Evolutionary conservation across 1,139 yeast species (phyloP), one percentile per base, ranked within the genome.

Genomic region (Lodderomyces orthopsilosis): DNA sequence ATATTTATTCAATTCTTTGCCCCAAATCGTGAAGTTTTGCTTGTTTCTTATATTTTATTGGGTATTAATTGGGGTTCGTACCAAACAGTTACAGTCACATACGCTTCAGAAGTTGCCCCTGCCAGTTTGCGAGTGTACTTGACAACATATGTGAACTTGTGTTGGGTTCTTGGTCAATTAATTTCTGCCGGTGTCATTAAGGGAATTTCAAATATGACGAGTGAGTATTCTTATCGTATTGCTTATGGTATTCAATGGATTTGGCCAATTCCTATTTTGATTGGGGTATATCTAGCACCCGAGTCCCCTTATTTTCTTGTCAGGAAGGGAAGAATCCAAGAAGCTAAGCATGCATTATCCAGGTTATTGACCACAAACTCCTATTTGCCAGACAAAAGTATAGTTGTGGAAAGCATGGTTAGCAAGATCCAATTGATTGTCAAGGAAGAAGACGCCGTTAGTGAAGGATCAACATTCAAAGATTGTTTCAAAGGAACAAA

Each of bases 11-110:
- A 69, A 41, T 75, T 75, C 54, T 77, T 75, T 56, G 74, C 81
- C 17, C 61, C 65, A n/a, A 60, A 59, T 49, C 53, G 68, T 23
- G 61, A 57, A 9, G 65, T 70, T 47, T 61, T 76, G 46, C 60
- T 70, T 33, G 70, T 66, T 23, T 77, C 79, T 40, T 77, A 75
- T 51, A 52, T 75, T 32, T 56, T 75, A 15, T 62, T 69, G 50
- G 81, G 81, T 47, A 47, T 77, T 26, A 70, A 73, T 19, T 77
- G 81, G 81, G 82, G 83, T 47, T 68, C 71, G 34, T 72, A 74
- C 57, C 79, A 74, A 47, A 65, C 74, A 12, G 59, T 75, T 51
- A 68, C 77, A 13, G 74, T 75, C 18, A 60, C 77, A 6, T 77
- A 76, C 53, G 77, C 81, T 14, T 65, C 78, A 10, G 82, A 77